Conservation (phyloP, 1,284 basidiomycete genomes). For the Irpex sp. region DNA sequence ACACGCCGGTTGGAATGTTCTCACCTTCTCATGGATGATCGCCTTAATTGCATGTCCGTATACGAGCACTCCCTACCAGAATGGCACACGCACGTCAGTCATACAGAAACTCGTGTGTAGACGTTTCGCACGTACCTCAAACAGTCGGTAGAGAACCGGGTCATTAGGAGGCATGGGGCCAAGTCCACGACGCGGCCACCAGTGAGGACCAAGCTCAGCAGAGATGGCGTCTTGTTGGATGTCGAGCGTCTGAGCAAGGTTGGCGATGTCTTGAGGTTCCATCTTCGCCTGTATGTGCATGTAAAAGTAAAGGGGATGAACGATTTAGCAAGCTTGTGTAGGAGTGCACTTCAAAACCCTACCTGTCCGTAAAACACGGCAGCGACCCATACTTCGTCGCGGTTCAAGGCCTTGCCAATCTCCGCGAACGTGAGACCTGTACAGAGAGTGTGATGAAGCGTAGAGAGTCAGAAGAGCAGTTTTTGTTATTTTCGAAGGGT, state of each 20-base stretch:
- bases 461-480: neutral
- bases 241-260: slow-evolving; percentile 50
- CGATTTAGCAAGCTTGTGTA: neutral
- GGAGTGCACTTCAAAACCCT: slow-evolving; percentile 15
- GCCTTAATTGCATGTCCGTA: slow-evolving; percentile 84
- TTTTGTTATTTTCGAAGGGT: neutral
- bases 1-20: slow-evolving; percentile 2
- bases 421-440: slow-evolving; percentile 70
- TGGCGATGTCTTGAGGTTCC: slow-evolving; percentile 52
- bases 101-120: neutral
- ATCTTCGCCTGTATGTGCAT: slow-evolving; percentile 58
- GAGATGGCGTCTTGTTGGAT: slow-evolving; percentile 38
- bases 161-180: slow-evolving; percentile 71
- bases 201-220: slow-evolving; percentile 55
- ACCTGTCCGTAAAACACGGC: slow-evolving; percentile 85
- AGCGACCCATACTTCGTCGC: slow-evolving; percentile 87
- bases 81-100: neutral
- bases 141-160: slow-evolving; percentile 82
- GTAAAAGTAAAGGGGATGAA: neutral
- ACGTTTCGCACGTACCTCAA: slow-evolving; percentile 52
- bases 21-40: slow-evolving; percentile 83
- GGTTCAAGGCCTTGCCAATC: slow-evolving; percentile 66
- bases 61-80: slow-evolving; percentile 62
- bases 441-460: neutral
- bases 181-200: slow-evolving; percentile 61